Evolutionary conservation across 225 moss, liverwort and hornwort genomes (phyloP).

Genomic region (Bryoerythrophyllum caledonicum): DNA sequence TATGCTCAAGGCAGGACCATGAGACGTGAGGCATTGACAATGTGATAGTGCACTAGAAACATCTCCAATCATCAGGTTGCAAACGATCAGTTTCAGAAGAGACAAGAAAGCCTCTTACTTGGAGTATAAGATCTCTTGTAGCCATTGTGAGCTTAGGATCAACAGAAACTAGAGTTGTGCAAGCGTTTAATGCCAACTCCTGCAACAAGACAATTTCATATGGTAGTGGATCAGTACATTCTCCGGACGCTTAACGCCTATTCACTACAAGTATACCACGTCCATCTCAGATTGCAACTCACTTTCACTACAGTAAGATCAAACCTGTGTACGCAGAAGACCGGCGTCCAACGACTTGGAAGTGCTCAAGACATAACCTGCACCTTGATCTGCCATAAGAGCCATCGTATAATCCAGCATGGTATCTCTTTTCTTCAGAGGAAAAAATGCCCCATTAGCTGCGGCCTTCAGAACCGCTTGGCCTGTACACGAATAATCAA

Average conservation of each 20-base stretch:
- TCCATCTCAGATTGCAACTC: neutral
- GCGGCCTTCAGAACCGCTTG: constrained; percentile 93
- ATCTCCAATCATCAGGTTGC: neutral
- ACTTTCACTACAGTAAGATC: constrained; percentile 15
- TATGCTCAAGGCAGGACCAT: constrained; percentile 6
- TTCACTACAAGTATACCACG: constrained; percentile 4
- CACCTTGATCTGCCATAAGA: constrained; percentile 90
- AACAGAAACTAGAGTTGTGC: constrained; percentile 95
- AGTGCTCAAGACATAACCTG: constrained; percentile 79
- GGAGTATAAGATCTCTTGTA: constrained; percentile 90
- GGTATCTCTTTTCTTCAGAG: constrained; percentile 89
- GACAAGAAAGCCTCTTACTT: constrained; percentile 46
- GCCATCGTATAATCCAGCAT: constrained; percentile 95
- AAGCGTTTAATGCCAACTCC: constrained; percentile 91
- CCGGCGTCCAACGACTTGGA: constrained; percentile 77
- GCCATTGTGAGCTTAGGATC: constrained; percentile 93
- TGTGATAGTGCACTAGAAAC: constrained; percentile 1
- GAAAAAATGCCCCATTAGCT: constrained; percentile 88
- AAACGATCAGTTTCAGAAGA: neutral
- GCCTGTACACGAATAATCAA: constrained; percentile 48
- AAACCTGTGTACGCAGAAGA: constrained; percentile 89
- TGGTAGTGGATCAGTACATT: constrained; percentile 7
- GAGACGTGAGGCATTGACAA: constrained; percentile 5
- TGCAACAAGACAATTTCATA: constrained; percentile 41
- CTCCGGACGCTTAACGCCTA: neutral